phyloP scores from a whole-genome alignment of 2,329 filamentous ascomycete genomes.

The Aspergillus ustus region DNA sequence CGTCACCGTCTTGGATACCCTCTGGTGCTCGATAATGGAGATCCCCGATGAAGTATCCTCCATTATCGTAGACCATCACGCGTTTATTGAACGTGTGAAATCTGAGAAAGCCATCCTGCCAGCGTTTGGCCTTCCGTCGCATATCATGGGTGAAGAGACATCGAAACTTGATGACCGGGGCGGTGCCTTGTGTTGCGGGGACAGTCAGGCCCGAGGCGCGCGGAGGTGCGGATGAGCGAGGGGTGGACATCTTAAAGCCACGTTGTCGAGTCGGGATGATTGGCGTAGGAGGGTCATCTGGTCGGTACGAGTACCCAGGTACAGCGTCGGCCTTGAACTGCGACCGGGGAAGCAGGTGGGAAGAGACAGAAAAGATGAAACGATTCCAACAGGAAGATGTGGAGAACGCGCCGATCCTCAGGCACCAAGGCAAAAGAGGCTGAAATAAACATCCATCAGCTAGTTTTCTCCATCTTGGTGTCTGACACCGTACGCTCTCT shows the following conservation, averaged over 20 bases:
- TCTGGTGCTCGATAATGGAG: slow-evolving; percentile 75
- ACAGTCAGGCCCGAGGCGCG: slow-evolving; percentile 32
- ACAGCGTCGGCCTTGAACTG: not conserved
- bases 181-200: slow-evolving; percentile 65
- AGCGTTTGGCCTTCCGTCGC: slow-evolving; percentile 84
- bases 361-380: not conserved
- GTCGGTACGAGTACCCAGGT: slow-evolving; percentile 1
- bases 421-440: slow-evolving; percentile 8
- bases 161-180: slow-evolving; percentile 77
- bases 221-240: slow-evolving; percentile 25
- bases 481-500: not conserved
- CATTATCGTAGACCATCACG: slow-evolving; percentile 86
- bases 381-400: not conserved
- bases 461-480: not conserved
- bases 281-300: slow-evolving; percentile 18
- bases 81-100: slow-evolving; percentile 91
- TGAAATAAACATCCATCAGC: not conserved
- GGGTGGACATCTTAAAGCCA: slow-evolving; percentile 27
- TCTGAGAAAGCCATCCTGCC: slow-evolving; percentile 88
- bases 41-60: slow-evolving; percentile 81
- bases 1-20: slow-evolving; percentile 78
- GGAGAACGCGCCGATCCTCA: slow-evolving; percentile 7
- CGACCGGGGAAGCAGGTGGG: not conserved
- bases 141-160: slow-evolving; percentile 89
- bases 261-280: slow-evolving; percentile 20